Conservation (phyloP, 306 rosid species). For the Cicer chorassanicum region DNA sequence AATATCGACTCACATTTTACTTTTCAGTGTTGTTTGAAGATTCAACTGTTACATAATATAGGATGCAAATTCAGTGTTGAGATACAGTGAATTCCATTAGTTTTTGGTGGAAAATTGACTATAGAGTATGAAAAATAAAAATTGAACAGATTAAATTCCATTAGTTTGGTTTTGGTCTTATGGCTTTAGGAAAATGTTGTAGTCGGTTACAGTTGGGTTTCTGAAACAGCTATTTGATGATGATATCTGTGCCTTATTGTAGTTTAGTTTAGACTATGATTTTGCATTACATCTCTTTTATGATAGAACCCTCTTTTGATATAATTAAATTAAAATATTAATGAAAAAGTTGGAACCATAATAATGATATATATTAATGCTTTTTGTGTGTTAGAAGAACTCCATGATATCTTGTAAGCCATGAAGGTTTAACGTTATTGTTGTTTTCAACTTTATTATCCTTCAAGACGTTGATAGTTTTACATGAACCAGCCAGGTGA, state of each 20-base stretch:
- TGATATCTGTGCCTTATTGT: slow-evolving; percentile 8
- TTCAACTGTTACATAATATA: not conserved
- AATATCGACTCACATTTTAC: not conserved
- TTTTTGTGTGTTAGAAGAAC: not conserved
- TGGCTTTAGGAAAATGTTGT: slow-evolving; percentile 1
- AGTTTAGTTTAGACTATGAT: not conserved
- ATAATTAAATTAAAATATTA: slow-evolving; percentile 19
- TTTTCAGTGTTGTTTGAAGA: not conserved
- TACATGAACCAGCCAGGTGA: slow-evolving; percentile 56
- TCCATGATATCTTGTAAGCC: not conserved
- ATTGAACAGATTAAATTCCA: not conserved
- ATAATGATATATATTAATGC: slow-evolving; percentile 4
- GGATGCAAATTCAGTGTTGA: not conserved
- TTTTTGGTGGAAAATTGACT: not conserved
- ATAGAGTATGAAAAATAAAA: not conserved
- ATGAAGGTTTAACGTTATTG: slow-evolving; percentile 1
- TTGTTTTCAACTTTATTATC: slow-evolving; percentile 19
- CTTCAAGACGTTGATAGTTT: slow-evolving; percentile 32
- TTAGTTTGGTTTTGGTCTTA: not conserved
- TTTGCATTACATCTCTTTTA: not conserved
- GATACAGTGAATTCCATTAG: not conserved
- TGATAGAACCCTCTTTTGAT: not conserved
- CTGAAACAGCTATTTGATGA: not conserved
- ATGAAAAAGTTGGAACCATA: slow-evolving; percentile 18
- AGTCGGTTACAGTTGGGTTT: not conserved